phyloP scores from a whole-genome alignment of 83 land plant species.

The Picea engelmannii region DNA sequence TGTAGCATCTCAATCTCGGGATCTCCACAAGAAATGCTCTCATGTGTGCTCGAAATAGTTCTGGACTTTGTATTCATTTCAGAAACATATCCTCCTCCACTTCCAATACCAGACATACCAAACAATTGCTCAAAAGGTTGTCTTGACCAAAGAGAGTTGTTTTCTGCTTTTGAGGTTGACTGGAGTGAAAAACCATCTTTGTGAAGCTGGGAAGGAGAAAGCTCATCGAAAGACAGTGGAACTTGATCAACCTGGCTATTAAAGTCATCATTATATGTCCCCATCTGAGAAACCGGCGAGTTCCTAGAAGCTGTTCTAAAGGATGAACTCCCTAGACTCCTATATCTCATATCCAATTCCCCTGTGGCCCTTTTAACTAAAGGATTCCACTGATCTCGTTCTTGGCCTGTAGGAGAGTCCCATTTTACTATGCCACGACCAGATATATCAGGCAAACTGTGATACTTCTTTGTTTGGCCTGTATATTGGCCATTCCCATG shows the following conservation, averaged over 20 bases:
- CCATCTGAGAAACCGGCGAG: conserved; percentile 14
- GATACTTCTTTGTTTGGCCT: conserved; percentile 54
- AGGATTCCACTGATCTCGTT: conserved; percentile 31
- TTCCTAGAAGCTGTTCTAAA: conserved; percentile 21
- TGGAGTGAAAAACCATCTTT: conserved; percentile 61
- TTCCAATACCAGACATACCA: conserved; percentile 46
- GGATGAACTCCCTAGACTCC: conserved; percentile 1
- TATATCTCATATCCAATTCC: conserved; percentile 31
- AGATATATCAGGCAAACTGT: conserved; percentile 69
- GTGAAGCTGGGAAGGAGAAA: conserved; percentile 63
- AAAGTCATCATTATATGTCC: conserved; percentile 9
- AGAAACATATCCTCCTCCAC: conserved; percentile 3
- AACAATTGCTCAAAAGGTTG: conserved; percentile 87
- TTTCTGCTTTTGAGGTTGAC: conserved; percentile 33
- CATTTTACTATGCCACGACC: conserved; percentile 29
- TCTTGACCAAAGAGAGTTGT: conserved; percentile 79
- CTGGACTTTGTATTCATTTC: conserved; percentile 19
- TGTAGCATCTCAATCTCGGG: conserved; percentile 61
- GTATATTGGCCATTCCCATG: conserved; percentile 17
- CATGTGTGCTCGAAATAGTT: conserved; percentile 3
- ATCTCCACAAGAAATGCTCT: conserved; percentile 27
- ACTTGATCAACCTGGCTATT: conserved; percentile 31
- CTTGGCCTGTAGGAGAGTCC: conserved; percentile 26
- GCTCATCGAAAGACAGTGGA: conserved; percentile 70
- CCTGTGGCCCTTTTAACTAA: conserved; percentile 45